These are phyloP conservation scores for Escallonia rubra DNA, from an alignment of 129 eudicot genomes.

Conservation along the genomic window DNA sequence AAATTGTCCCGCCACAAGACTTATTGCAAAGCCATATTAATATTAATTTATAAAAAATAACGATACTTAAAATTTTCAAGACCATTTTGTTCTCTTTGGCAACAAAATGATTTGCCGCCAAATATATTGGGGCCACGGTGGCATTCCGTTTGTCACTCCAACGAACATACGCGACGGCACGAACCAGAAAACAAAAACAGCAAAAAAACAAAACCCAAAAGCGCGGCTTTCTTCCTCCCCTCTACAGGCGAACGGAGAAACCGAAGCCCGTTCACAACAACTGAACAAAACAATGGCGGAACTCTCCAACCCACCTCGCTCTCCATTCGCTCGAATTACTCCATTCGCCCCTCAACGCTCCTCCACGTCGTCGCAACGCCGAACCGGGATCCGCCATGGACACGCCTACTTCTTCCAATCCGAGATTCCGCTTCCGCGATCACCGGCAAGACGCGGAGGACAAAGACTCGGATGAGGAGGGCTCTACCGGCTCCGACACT, in stretches of 20 bases:
- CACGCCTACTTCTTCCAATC: slow-evolving; percentile 29
- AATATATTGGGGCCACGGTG: no score
- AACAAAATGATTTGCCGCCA: no score
- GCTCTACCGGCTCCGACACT: slow-evolving; percentile 28
- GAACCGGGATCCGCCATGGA: slow-evolving; percentile 34
- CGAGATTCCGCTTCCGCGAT: slow-evolving; percentile 65
- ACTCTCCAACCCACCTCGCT: slow-evolving; percentile 5
- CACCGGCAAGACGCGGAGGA: slow-evolving; percentile 41
- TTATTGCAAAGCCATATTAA: no score
- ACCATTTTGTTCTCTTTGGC: no score
- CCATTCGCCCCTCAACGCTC: not conserved
- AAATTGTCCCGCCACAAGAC: no score
- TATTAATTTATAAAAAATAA: no score
- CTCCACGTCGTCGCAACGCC: slow-evolving; percentile 2
- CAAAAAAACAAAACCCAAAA: not conserved
- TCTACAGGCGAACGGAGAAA: slow-evolving; percentile 35
- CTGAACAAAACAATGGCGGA: slow-evolving; percentile 15
- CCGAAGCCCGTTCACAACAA: slow-evolving; percentile 35
- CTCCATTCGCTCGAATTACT: not conserved
- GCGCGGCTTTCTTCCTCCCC: not conserved
- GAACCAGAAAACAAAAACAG: slow-evolving; percentile 11
- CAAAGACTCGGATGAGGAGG: slow-evolving; percentile 25
- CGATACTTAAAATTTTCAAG: no score
- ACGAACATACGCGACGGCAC: not conserved
- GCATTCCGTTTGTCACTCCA: not conserved